Evolutionary conservation across 164 flowering plant species (phyloP).

Genomic region (Echeveria elegans): DNA sequence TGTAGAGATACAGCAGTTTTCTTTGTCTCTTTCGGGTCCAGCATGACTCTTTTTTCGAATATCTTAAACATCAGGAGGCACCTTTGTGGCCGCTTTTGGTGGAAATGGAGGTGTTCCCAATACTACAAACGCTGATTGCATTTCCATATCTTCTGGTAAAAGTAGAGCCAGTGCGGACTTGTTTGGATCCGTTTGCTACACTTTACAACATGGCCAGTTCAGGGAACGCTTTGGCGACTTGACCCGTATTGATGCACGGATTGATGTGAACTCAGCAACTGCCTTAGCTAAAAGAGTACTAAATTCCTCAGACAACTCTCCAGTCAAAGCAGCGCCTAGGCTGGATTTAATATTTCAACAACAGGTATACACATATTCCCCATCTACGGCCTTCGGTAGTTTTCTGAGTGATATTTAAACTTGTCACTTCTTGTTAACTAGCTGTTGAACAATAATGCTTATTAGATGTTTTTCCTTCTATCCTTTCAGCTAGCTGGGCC

Average conservation of each 20-base stretch:
- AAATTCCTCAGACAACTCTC: conserved; percentile 24
- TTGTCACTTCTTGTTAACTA: background rate
- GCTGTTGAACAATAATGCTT: background rate
- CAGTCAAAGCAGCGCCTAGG: conserved; percentile 36
- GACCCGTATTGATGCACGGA: conserved; percentile 72
- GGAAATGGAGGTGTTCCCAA: conserved; percentile 16
- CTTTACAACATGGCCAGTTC: conserved; percentile 75
- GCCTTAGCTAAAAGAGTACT: conserved; percentile 42
- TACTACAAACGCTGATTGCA: background rate
- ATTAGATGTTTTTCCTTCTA: background rate
- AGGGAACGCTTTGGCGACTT: conserved; percentile 48
- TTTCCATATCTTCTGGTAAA: conserved; percentile 19
- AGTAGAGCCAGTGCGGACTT: conserved; percentile 49
- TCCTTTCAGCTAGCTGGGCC: conserved; percentile 69
- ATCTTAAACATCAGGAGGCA: conserved; percentile 40
- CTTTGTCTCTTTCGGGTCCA: background rate
- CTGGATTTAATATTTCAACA: conserved; percentile 70
- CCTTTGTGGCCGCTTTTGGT: conserved; percentile 31
- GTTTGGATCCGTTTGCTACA: conserved; percentile 70
- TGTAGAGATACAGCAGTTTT: too few relatives aligned
- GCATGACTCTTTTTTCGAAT: background rate
- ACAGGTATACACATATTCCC: conserved; percentile 47
- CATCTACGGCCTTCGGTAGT: too few relatives aligned
- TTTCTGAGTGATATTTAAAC: too few relatives aligned
- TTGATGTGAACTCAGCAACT: conserved; percentile 64